Evolutionary conservation across 2,329 filamentous ascomycete genomes (phyloP).

Genomic region (Eutypa lata): DNA sequence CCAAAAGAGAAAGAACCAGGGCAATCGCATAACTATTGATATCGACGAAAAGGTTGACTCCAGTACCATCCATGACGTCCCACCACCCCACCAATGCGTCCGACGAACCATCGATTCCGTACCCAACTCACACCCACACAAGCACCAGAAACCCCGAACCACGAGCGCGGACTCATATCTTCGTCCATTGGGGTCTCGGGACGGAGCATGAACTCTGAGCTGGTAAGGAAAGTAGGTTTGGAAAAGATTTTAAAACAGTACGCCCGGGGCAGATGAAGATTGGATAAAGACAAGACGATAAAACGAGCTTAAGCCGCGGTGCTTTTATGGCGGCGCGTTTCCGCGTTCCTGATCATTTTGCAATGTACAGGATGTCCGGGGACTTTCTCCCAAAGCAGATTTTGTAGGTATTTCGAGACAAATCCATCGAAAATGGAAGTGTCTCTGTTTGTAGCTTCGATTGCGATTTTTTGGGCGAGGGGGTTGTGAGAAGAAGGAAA

Average conservation of each 20-base stretch:
- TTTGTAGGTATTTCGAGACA: constrained; percentile 24
- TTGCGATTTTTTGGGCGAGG: constrained; percentile 99
- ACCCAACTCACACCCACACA: constrained; percentile 12
- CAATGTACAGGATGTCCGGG: constrained; percentile 76
- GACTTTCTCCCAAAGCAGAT: constrained; percentile 99
- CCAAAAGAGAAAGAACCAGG: constrained; percentile 35
- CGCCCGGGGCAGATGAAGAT: constrained; percentile 38
- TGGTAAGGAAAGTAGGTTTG: constrained; percentile 9
- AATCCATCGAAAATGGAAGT: constrained; percentile 34
- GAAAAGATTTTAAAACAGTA: constrained; percentile 25
- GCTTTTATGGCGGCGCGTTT: constrained; percentile 99
- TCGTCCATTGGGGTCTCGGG: constrained; percentile 64
- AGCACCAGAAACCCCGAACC: constrained; percentile 16
- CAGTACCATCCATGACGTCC: constrained; percentile 47
- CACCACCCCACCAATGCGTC: constrained; percentile 31
- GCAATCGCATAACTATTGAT: constrained; percentile 99
- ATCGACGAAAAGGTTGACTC: constrained; percentile 74
- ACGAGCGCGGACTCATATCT: constrained; percentile 79
- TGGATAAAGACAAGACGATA: constrained; percentile 40
- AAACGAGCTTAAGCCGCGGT: constrained; percentile 77
- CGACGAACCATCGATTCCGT: constrained; percentile 24
- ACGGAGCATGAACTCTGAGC: constrained; percentile 20
- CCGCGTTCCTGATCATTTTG: constrained; percentile 67
- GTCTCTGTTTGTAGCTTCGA: constrained; percentile 96
- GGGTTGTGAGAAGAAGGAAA: constrained; percentile 52